Percentiles rank a stretch among this genome's conserved stretches.
Evolutionary conservation across 2,329 filamentous ascomycete species (phyloP).

Genomic region (Epichloe aotearoae): DNA sequence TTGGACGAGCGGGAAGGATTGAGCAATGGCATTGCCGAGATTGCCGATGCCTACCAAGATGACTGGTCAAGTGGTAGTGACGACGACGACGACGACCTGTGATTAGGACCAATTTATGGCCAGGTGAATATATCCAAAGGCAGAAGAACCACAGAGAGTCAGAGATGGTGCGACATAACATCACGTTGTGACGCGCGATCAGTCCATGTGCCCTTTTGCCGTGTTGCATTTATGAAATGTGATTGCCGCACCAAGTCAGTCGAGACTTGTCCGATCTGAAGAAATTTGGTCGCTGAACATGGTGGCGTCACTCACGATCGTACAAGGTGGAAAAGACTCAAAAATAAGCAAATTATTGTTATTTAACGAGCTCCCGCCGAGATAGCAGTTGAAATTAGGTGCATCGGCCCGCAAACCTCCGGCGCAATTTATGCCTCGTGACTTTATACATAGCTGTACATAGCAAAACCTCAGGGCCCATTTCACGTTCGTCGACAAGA

Average conservation of each 20-base stretch:
- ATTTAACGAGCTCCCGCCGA: background rate
- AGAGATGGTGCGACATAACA: background rate
- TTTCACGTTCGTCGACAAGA: background rate
- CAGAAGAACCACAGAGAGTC: background rate
- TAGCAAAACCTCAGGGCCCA: background rate
- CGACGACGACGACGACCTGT: constrained; percentile 49
- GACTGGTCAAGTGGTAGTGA: constrained; percentile 73
- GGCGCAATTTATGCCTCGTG: background rate
- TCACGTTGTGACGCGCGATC: background rate
- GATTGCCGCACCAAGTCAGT: background rate
- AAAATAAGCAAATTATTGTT: background rate
- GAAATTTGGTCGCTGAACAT: background rate
- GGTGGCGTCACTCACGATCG: background rate
- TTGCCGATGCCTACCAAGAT: constrained; percentile 80
- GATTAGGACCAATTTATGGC: background rate
- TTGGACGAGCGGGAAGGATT: constrained; percentile 74
- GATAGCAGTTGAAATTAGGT: background rate
- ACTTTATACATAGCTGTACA: background rate
- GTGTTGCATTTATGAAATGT: background rate
- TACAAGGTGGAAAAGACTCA: background rate
- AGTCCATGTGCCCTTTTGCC: background rate
- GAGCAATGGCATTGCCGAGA: constrained; percentile 66
- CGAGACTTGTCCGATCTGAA: background rate
- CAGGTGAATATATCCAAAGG: background rate
- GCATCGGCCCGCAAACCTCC: background rate